Conservation (phyloP, 805 yeast genomes). For the Danielia oregonensis region DNA sequence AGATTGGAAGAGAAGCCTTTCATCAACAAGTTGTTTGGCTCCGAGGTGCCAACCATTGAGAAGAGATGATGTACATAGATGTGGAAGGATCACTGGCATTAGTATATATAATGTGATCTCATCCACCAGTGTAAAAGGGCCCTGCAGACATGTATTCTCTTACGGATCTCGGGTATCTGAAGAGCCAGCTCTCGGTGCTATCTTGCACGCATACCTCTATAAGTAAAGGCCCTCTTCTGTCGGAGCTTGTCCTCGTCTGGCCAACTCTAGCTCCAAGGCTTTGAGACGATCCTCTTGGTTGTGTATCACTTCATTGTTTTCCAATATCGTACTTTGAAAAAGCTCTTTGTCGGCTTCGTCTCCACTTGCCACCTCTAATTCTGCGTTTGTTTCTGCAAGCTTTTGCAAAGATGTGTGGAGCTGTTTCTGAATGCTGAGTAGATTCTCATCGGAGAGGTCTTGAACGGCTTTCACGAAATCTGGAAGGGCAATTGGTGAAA, state of each 20-base stretch:
- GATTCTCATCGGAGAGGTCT: constrained; percentile 46
- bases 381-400: constrained; percentile 48
- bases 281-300: constrained; percentile 48
- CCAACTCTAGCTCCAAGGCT: constrained; percentile 45
- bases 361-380: constrained; percentile 36
- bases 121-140: constrained; percentile 1
- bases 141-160: too few species aligned
- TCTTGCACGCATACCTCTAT: too few species aligned
- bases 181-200: too few species aligned
- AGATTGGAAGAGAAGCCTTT: constrained; percentile 41
- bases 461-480: constrained; percentile 53
- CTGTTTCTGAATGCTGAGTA: constrained; percentile 12
- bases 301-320: constrained; percentile 51
- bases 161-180: too few species aligned
- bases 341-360: constrained; percentile 45
- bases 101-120: too few species aligned
- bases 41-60: constrained; percentile 26
- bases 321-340: constrained; percentile 52
- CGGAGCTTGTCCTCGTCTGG: constrained; percentile 30
- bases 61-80: constrained; percentile 9
- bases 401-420: constrained; percentile 29
- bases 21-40: constrained; percentile 39
- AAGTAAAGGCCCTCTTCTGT: constrained; percentile 9
- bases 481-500: constrained; percentile 23
- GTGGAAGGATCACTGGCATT: too few species aligned